phyloP scores from a whole-genome alignment of 2,329 filamentous ascomycete species.

The Fusarium torulosum region DNA sequence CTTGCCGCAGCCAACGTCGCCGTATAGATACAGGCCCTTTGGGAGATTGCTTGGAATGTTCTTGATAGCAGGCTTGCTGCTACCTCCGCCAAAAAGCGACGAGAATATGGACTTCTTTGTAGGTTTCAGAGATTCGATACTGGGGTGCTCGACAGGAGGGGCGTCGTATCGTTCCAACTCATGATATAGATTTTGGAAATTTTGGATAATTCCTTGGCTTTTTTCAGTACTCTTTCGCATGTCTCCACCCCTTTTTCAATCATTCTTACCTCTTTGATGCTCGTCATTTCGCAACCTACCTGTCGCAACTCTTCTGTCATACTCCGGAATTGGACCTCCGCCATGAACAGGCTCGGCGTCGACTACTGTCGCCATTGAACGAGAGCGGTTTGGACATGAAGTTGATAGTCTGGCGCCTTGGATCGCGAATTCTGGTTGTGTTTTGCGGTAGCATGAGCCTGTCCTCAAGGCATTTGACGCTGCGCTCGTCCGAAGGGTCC shows the following conservation, averaged over 20 bases:
- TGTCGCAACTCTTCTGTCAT: conserved; percentile 81
- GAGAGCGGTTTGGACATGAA: conserved; percentile 24
- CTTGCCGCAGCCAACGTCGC: conserved; percentile 97
- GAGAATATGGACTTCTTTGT: conserved; percentile 67
- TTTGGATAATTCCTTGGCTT: conserved; percentile 82
- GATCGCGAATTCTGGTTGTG: conserved; percentile 6
- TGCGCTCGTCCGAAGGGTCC: conserved; percentile 43
- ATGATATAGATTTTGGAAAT: conserved; percentile 88
- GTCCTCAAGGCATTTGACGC: conserved; percentile 20
- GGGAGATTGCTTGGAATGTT: conserved; percentile 80
- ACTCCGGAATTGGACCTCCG: conserved; percentile 85
- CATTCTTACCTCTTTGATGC: conserved; percentile 80
- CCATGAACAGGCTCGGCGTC: conserved; percentile 49
- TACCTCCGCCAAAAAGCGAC: conserved; percentile 70
- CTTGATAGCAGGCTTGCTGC: conserved; percentile 56
- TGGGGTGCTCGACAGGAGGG: conserved; percentile 81
- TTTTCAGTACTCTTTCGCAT: conserved; percentile 24
- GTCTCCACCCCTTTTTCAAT: too few species aligned
- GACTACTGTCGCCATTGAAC: conserved; percentile 50
- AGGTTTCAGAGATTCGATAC: conserved; percentile 75
- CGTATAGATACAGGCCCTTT: conserved; percentile 92
- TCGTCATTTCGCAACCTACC: conserved; percentile 86
- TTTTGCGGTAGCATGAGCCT: conserved; percentile 14
- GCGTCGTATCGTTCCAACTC: conserved; percentile 81
- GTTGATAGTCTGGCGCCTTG: conserved; percentile 18